Evolutionary conservation across 1,284 basidiomycete species (phyloP), one percentile per base, ranked within the genome.

Genomic region (Sphagnurus paluster): DNA sequence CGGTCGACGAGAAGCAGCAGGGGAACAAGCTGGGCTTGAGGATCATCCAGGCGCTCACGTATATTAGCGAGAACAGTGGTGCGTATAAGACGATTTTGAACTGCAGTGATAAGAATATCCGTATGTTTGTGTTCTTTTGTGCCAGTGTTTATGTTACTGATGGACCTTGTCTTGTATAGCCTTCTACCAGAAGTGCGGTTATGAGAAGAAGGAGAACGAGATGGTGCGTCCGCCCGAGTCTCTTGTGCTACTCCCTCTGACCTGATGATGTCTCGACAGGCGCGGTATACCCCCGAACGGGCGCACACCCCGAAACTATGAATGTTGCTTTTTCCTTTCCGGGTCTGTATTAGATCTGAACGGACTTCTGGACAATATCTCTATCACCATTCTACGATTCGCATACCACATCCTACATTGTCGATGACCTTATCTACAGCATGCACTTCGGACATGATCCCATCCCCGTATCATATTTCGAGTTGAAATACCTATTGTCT

Each of bases 61-160:
- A 76, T 53, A 82, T 95, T 63, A 87, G 87, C 57, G 83, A 93
- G 75, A 74, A 66, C 52, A 70, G 73, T 52, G 86, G 93, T 21
- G 84, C 90, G 68, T 98, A 98, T 73, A 98, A 99, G 83, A 93
- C 93, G 16, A 98, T 99, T 55, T 70, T 99, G 58, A 97, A 99
- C 66, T 99, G 96, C 68, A 93, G 81, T 62, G 84, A 92, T 53
- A 76, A 80, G 42, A 99, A 98, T 60, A 88, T 94, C 54, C 85
- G 94, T 97, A 65, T 69, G 93, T 83, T 24, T 39, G 46, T 32
- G 21, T 38, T 39, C 8, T 41, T 35, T 48, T 64, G 50, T 8
- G 26, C 37, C 13, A 21, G 39, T 40, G 36, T 45, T 50, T 19
- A 30, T n/a, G 16, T 26, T 37, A 42, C 52, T 56, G 40, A 44